Conservation (phyloP, 2,329 filamentous ascomycete species). For the Passalora sequoiae region DNA sequence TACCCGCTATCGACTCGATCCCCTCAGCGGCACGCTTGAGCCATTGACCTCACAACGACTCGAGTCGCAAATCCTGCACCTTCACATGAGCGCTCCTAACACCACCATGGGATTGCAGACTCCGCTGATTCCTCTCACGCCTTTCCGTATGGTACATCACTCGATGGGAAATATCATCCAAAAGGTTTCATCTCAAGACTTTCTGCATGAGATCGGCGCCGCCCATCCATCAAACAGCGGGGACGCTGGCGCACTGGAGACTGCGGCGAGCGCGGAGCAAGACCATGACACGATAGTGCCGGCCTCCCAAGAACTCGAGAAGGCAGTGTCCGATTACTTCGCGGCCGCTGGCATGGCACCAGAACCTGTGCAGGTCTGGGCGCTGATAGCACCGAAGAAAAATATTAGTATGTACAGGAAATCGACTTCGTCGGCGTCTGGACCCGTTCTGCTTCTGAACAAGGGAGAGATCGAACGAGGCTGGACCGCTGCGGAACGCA, state of each 20-base stretch:
- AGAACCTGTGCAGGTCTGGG: constrained; percentile 63
- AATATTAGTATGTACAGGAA: neutral
- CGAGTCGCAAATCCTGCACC: constrained; percentile 20
- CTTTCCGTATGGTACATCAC: constrained; percentile 58
- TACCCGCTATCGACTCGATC: constrained; percentile 22
- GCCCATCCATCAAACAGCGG: neutral
- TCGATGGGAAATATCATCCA: constrained; percentile 76
- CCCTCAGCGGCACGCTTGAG: constrained; percentile 8
- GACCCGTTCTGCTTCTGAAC: neutral
- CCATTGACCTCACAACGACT: constrained; percentile 14
- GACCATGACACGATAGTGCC: constrained; percentile 34
- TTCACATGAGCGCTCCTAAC: constrained; percentile 10
- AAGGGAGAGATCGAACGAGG: neutral
- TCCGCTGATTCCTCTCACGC: constrained; percentile 51
- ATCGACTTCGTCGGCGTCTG: too few relatives aligned
- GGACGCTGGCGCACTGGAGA: too few relatives aligned
- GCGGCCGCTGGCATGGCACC: constrained; percentile 37
- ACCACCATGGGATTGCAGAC: constrained; percentile 5
- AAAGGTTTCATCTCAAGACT: constrained; percentile 30
- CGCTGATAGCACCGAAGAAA: constrained; percentile 55
- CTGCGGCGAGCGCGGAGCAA: constrained; percentile 11
- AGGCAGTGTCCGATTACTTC: constrained; percentile 56
- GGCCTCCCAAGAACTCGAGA: constrained; percentile 68
- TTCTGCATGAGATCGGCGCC: neutral
- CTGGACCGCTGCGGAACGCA: neutral